Conservation (phyloP, 2,329 filamentous ascomycete species). For the Cladosporium sp. region DNA sequence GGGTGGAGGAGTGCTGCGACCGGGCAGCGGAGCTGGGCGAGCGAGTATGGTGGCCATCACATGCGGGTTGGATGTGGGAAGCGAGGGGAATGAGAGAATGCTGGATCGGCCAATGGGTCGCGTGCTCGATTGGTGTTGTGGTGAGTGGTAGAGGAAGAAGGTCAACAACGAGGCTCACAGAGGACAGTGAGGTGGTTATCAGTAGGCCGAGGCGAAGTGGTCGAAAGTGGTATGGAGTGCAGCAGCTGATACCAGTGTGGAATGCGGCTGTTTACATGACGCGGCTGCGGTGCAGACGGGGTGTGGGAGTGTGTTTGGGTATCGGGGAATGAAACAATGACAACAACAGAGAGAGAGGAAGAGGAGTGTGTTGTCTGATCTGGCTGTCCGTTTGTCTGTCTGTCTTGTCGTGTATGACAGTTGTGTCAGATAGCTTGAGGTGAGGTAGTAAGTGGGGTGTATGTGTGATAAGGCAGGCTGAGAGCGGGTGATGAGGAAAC, state of each 20-base stretch:
- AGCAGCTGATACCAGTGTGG: background rate
- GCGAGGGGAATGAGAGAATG: background rate
- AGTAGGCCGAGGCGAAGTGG: background rate
- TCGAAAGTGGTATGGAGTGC: background rate
- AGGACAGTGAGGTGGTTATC: conserved; percentile 2
- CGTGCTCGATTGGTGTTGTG: background rate
- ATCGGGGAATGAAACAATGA: background rate
- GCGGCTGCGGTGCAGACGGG: conserved; percentile 2
- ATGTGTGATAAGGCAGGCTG: no score
- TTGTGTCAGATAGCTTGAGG: no score
- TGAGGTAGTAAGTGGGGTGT: no score
- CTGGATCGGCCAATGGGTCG: conserved; percentile 4
- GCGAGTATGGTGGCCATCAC: conserved; percentile 20
- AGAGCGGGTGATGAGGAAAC: no score
- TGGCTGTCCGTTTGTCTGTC: no score
- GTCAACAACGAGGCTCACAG: background rate
- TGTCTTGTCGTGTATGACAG: no score
- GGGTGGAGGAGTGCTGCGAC: conserved; percentile 34
- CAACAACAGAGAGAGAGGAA: no score
- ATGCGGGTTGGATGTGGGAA: background rate
- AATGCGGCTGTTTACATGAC: conserved; percentile 13
- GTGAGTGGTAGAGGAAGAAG: background rate
- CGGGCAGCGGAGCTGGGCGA: conserved; percentile 9
- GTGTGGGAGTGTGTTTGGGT: background rate
- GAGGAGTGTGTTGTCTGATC: no score